Evolutionary conservation across 805 yeast species (phyloP), one percentile per base, ranked within the genome.

Genomic region (Myxozyma lipomycoides): DNA sequence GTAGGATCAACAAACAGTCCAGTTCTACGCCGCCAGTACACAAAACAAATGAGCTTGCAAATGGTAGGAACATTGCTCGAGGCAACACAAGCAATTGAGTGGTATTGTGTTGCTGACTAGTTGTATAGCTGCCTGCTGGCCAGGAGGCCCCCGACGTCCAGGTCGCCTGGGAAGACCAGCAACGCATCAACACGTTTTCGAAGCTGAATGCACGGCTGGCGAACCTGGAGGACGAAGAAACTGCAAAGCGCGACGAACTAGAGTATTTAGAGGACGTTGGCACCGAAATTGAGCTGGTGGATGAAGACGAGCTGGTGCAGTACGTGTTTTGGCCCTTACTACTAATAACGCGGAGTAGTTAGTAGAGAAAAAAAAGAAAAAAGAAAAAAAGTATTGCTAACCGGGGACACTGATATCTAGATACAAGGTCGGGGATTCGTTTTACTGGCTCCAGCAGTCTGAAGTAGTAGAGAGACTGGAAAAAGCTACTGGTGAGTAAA

Each of bases 221-320:
- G 58, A 74, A 74, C 18, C 65, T 82, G 12, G 72, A 75, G 28
- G 75, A 69, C 18, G 75, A 75, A 44, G 70, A 85, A 32, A 69
- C 72, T 19, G 69, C 70, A 48, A 71, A 75, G 54, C 72, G 75
- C 59, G 77, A 79, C 53, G 95, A 88, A 61, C 86, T 88, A 60
- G 97, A 89, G 63, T 87, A 86, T 62, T 70, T 91, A 26, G 96
- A 88, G 60, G 98, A 91, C 64, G 82, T 88, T 30, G 73, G 86
- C 4, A 63, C 87, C 63, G 98, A 91, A 64, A 74, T 91, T 38
- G 98, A 91, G 67, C 76, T 93, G 40, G 69, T 88, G 26, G 98
- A 91, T 53, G 77, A 73, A 48, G 77, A 72, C 46, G 76, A 73
- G 47, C 56, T 52, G 23, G 64, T 72, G 21, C 65, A 62, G 59